These are phyloP conservation scores for Taphrina populina DNA, from an alignment of 1,139 yeast genomes.

Conservation along the genomic window DNA sequence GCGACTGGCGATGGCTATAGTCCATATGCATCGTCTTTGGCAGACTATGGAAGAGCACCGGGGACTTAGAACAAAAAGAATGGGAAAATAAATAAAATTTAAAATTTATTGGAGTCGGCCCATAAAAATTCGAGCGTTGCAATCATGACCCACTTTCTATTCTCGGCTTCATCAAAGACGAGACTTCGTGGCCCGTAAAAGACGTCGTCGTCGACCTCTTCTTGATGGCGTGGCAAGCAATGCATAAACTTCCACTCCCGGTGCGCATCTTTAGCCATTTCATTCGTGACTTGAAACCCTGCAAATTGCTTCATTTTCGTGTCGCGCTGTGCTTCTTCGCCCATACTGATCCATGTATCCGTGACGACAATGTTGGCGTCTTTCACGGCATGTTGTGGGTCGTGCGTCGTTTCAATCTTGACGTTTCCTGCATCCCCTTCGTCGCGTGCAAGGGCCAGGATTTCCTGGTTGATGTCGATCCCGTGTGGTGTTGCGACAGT, in stretches of 20 bases:
- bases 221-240: slow-evolving; percentile 91
- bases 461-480: slow-evolving; percentile 61
- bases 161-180: slow-evolving; percentile 94
- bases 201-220: slow-evolving; percentile 90
- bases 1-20: slow-evolving; percentile 4
- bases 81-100: background rate
- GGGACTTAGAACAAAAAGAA: slow-evolving; percentile 1
- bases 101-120: slow-evolving; percentile 5
- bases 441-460: slow-evolving; percentile 56
- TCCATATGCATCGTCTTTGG: slow-evolving; percentile 7
- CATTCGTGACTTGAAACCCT: slow-evolving; percentile 78
- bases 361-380: slow-evolving; percentile 83
- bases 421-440: slow-evolving; percentile 58
- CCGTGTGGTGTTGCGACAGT: slow-evolving; percentile 78
- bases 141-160: slow-evolving; percentile 92
- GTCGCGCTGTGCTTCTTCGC: slow-evolving; percentile 78
- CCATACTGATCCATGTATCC: slow-evolving; percentile 99
- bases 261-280: slow-evolving; percentile 62
- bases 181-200: slow-evolving; percentile 80
- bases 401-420: slow-evolving; percentile 61
- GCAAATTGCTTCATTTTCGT: slow-evolving; percentile 73
- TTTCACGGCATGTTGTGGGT: slow-evolving; percentile 68
- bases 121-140: slow-evolving; percentile 67
- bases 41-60: slow-evolving; percentile 7
- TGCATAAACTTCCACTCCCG: slow-evolving; percentile 89